Evolutionary conservation across 2,329 filamentous ascomycete genomes (phyloP).

Genomic region (Penicillium verrucosum): DNA sequence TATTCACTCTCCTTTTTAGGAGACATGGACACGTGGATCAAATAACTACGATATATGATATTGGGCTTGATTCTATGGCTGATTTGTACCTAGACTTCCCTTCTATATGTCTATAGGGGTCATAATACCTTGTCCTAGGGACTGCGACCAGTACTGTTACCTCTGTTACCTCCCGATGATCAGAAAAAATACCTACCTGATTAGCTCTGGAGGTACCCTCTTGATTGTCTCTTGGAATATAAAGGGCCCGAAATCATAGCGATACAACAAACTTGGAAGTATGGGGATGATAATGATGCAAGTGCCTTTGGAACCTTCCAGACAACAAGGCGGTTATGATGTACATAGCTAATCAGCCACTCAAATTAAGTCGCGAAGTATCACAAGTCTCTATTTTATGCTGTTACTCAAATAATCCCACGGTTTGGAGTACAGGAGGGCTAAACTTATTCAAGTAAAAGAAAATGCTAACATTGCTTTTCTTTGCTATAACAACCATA

Average conservation of each 20-base stretch:
- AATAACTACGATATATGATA: background rate
- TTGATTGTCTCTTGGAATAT: background rate
- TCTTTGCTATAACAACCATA: background rate
- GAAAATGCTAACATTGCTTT: background rate
- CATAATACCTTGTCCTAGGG: background rate
- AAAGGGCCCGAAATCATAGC: too few species aligned
- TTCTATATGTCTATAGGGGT: background rate
- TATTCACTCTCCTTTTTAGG: background rate
- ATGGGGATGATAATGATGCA: background rate
- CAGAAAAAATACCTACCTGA: background rate
- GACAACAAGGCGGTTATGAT: slow-evolving; percentile 2
- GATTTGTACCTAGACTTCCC: background rate
- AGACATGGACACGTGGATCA: background rate
- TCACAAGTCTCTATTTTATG: background rate
- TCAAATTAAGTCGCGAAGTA: background rate
- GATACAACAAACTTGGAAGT: background rate
- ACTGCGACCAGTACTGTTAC: background rate
- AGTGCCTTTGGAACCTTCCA: slow-evolving; percentile 4
- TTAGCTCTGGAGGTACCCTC: background rate
- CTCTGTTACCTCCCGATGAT: background rate
- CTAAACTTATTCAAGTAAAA: background rate
- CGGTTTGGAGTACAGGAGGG: background rate
- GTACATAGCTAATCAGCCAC: background rate
- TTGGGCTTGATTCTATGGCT: background rate
- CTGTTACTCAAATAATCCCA: too few species aligned